Conservation (phyloP, 106 monocot genomes). For the Iris macrosiphon region DNA sequence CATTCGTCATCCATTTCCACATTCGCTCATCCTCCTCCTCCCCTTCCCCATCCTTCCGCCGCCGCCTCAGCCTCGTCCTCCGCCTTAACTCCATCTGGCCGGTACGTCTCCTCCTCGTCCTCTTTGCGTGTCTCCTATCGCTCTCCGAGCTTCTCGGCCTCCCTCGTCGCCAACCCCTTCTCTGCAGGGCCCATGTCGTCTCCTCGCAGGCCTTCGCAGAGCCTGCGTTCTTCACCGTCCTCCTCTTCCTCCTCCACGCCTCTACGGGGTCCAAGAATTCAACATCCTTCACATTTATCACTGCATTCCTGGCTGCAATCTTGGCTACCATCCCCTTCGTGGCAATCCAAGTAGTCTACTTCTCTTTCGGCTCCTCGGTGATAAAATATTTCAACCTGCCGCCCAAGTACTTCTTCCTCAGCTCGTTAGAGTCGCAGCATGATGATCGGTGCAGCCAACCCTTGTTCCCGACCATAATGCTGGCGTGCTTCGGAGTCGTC, state of each 20-base stretch:
- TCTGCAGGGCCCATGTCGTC: background rate
- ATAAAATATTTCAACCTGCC: background rate
- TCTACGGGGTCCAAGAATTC: background rate
- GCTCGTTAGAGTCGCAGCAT: background rate
- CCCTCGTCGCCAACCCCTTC: background rate
- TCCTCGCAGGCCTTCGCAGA: background rate
- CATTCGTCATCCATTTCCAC: background rate
- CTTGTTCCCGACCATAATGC: slow-evolving; percentile 2
- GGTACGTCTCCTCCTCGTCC: background rate
- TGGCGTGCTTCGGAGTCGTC: background rate
- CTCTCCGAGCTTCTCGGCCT: background rate
- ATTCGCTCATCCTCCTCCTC: background rate
- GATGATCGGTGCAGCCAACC: background rate
- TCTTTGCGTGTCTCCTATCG: background rate
- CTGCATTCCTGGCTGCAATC: background rate
- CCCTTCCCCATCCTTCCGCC: no score
- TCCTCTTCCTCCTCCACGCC: slow-evolving; percentile 11
- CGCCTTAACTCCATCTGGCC: slow-evolving; percentile 11
- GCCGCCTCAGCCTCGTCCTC: slow-evolving; percentile 3
- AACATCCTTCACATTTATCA: background rate
- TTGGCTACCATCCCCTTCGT: background rate
- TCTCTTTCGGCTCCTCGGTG: background rate
- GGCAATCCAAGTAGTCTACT: background rate
- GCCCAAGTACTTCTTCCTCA: background rate
- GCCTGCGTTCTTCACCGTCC: slow-evolving; percentile 6